Evolutionary conservation across 140 eudicot genomes (phyloP), one percentile per base, ranked within the genome.

Genomic region (Anethum foeniculum): DNA sequence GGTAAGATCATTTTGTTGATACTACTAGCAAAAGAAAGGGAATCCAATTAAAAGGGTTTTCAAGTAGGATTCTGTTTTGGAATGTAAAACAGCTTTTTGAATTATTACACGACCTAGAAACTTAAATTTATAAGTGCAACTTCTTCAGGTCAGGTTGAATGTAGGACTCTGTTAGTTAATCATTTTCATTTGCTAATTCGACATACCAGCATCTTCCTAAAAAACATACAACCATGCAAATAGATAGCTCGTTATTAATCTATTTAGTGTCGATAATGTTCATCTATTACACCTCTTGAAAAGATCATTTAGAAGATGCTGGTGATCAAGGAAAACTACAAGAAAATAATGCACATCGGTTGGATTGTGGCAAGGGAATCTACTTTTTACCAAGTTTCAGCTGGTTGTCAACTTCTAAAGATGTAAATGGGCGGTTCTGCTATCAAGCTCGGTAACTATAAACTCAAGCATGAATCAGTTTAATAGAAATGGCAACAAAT

Each of bases 251-350:
- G 15, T 60, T 6, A n/a, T 65, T 65, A 30, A 18, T 30, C 19
- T 30, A 12, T 12, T 65, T 6, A 64, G 10, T 21, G 65, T 64
- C 2, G 18, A 65, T 65, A 14, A 25, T 25, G 18, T 65, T 27
- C 19, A 3, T 10, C 27, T 9, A 27, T 28, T 3, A 3, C 18
- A 3, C 71, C 39, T 65, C 19, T 12, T 73, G 27, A 41, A 71
- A 25, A 68, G 48, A 77, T 36, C 72, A 81, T 44, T 18, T 49
- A 56, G 62, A 81, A 72, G 30, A 25, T 81, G 52, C 68, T 72
- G 49, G 23, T 21, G 49, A 77, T 13, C 21, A 23, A 19, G 67
- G 30, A 21, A 58, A 58, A 27, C 38, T 28, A 65, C 39, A 27
- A 65, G 7, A 27, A 65, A 23, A 65, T 65, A 65, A 27, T 28